phyloP scores from a whole-genome alignment of 192 early-diverging fungal species.

The Pilobolus umbonatus region DNA sequence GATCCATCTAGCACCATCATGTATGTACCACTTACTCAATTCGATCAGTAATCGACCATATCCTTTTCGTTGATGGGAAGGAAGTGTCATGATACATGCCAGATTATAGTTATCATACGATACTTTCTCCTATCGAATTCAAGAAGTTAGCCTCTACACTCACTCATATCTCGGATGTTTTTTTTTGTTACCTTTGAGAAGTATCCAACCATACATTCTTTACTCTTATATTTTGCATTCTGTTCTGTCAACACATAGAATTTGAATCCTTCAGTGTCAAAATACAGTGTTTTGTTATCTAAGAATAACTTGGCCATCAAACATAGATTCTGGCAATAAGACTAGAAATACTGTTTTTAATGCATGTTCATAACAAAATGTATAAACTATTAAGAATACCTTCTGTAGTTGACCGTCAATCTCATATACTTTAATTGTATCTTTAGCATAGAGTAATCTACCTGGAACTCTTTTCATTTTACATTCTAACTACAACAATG shows the following conservation, averaged over 20 bases:
- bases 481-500: constrained; percentile 48
- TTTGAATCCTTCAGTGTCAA: constrained; percentile 89
- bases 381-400: constrained; percentile 34
- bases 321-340: constrained; percentile 94
- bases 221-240: constrained; percentile 28
- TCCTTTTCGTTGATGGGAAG: constrained; percentile 80
- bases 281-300: constrained; percentile 96
- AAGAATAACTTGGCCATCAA: constrained; percentile 92
- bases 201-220: constrained; percentile 79
- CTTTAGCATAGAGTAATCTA: constrained; percentile 74
- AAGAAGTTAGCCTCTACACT: not conserved
- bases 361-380: not conserved
- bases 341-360: constrained; percentile 33
- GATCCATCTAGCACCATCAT: not conserved
- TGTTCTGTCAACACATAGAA: constrained; percentile 84
- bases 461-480: constrained; percentile 67
- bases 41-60: constrained; percentile 88
- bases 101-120: constrained; percentile 84
- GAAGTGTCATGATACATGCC: constrained; percentile 86
- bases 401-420: constrained; percentile 86
- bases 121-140: constrained; percentile 63
- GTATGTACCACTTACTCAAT: constrained; percentile 62
- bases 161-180: not conserved
- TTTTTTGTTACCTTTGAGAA: constrained; percentile 80
- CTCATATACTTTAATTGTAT: constrained; percentile 65